These are phyloP conservation scores for Myriosclerotinia duriaeana DNA, from an alignment of 2,329 filamentous ascomycete species.

Conservation along the genomic window DNA sequence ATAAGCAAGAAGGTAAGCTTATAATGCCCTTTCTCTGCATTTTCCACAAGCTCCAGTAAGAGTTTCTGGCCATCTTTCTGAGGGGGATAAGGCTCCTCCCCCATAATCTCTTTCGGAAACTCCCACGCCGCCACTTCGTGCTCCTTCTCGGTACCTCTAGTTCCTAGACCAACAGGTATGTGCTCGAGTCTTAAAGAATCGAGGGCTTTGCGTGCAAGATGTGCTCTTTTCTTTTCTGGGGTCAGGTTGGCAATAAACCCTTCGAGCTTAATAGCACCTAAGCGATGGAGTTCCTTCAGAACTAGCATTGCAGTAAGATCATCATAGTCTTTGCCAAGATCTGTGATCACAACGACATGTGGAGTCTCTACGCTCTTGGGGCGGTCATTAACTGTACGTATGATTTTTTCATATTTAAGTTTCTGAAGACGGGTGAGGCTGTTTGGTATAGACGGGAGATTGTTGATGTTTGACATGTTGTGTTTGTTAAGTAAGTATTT, in stretches of 20 bases:
- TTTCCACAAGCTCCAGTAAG: conserved; percentile 25
- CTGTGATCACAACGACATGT: conserved; percentile 35
- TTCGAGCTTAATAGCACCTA: conserved; percentile 33
- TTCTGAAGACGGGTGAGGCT: background rate
- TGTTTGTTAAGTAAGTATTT: background rate
- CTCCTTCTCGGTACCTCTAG: background rate
- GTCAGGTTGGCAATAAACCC: conserved; percentile 37
- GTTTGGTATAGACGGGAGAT: background rate
- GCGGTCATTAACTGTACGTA: background rate
- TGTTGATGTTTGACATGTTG: background rate
- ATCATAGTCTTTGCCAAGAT: conserved; percentile 39
- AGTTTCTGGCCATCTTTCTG: conserved; percentile 27
- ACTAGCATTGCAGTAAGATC: conserved; percentile 37
- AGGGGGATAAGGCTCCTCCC: conserved; percentile 5
- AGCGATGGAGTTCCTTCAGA: conserved; percentile 36
- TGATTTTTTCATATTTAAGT: conserved; percentile 8
- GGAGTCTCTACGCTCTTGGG: conserved; percentile 20
- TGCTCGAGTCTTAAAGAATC: conserved; percentile 29
- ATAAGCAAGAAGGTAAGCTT: conserved; percentile 36
- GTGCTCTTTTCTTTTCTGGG: conserved; percentile 30
- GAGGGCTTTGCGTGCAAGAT: conserved; percentile 34
- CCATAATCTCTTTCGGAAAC: conserved; percentile 34
- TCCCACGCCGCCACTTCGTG: conserved; percentile 28
- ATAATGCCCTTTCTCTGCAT: conserved; percentile 25
- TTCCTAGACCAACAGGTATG: conserved; percentile 34